Base-by-base conservation (phyloP, 108 stramenopile species). In the Cyclostephanos tholiformis region DNA sequence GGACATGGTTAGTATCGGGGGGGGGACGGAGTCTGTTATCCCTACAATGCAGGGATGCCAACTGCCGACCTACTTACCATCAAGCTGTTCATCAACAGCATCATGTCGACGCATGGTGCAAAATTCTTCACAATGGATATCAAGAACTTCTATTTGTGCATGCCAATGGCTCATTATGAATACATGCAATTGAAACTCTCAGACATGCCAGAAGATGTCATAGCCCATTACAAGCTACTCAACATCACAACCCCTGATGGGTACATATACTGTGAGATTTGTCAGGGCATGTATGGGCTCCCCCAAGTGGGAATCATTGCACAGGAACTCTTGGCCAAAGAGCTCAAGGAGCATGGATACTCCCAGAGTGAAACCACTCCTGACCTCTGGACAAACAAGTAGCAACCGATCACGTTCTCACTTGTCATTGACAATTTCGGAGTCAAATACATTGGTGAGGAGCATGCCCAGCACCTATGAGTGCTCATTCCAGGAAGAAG, bases 301-400 rank as follows among this genome's bases (percentile, higher is more conserved):
- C 77, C 83, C 8, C 88, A 89, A 63, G 75, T 85, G 1, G 85
- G 88, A 1, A 23, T 38, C 16, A 16, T 89, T 12, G 77, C 88
- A 17, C 27, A 76, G 10, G 43, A 43, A 23, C 63, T 60, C 0
- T 22, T 71, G 2, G 63, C 36, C 27, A 49, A 62, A 17, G 53
- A 49, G 13, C 69, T 71, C 7, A 60, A 13, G 9, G 2, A 20
- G 0, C 44, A 74, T 30, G 84, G 85, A 0, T 86, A 86, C 49
- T 27, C 51, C 14, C 53, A 64, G 52, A 44, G 62, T 32, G 38
- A 41, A 22, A 43, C 29, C 63, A 83, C 76, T 0, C 85, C 75
- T 9, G 88, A 85, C 26, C 48, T 89, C 12, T 89, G 73, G 77
- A 66, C 30, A 2, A 78, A 89, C 60, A 26, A 53, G 19, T 22